Base-by-base conservation (phyloP, 177 flowering plant species). In the Vitis hybrid region DNA sequence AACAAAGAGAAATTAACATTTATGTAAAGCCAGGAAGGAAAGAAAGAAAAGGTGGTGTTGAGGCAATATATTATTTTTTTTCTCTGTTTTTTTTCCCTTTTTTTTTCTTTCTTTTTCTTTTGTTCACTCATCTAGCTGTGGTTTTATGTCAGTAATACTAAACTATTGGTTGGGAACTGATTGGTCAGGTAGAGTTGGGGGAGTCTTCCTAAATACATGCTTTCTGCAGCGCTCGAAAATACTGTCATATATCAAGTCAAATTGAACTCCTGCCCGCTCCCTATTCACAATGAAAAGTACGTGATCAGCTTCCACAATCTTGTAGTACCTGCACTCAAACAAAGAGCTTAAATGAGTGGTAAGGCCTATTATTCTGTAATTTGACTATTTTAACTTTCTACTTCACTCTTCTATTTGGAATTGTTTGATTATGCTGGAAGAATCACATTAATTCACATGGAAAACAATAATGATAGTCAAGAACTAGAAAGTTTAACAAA, bases 171-270 rank as follows among this genome's bases (percentile, higher is more conserved):
- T 84, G 27, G 46, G 46, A 35, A 35, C 46, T 35, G 67, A 48
- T 70, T 84, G 79, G 68, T 88, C 83, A 17, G 98, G 93, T 66
- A 91, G 13, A 17, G 83, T 82, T 69, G 75, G 90, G 11, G 79
- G 89, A 11, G 59, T 74, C 66, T 77, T 93, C 71, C 87, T 88
- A 64, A 84, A 86, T 10, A 75, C 90, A 73, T 93, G 98, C 77
- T 91, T 92, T 78, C 99, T 90, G 80, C 99, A 96, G 12, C 98
- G 92, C 68, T 93, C 86, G 64, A 96, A 96, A 35, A 96, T 96
- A 83, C 91, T 85, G 69, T 96, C 98, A 19, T 94, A 96, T 56
- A 96, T 84, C 60, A 96, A 71, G 79, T 96, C 97, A 60, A 93
- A 96, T 66, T 91, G 92, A 56, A 88, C 85, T 62, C 99, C 97